These are phyloP conservation scores for Talaromyces adpressus DNA, from an alignment of 495 filamentous ascomycete species.

Conservation along the genomic window DNA sequence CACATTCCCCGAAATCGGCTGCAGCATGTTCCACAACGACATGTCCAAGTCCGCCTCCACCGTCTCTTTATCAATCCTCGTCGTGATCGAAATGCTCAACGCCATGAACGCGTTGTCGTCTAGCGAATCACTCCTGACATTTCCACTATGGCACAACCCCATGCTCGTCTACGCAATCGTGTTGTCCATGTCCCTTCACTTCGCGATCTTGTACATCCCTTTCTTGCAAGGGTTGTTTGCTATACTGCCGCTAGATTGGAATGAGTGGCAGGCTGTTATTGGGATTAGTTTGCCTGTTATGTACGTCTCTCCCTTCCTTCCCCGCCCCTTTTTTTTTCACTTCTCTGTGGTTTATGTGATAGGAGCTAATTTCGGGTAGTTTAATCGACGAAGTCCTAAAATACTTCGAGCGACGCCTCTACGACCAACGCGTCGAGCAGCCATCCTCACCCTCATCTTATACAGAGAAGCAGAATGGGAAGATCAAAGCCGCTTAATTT, in stretches of 20 bases:
- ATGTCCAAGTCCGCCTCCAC: constrained; percentile 93
- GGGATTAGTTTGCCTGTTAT: constrained; percentile 88
- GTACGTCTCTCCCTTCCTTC: constrained; percentile 47
- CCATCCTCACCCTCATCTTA: neutral
- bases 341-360: constrained; percentile 1
- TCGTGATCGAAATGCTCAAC: constrained; percentile 99
- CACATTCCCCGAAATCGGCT: constrained; percentile 86
- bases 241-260: constrained; percentile 81
- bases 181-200: constrained; percentile 94
- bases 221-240: constrained; percentile 85
- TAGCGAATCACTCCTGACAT: constrained; percentile 87
- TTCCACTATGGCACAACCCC: constrained; percentile 95
- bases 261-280: constrained; percentile 90
- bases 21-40: constrained; percentile 86
- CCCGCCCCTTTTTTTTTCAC: no score
- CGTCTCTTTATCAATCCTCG: constrained; percentile 81
- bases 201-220: constrained; percentile 87
- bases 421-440: constrained; percentile 18
- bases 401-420: constrained; percentile 62
- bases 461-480: neutral
- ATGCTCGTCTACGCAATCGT: constrained; percentile 91
- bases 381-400: constrained; percentile 89
- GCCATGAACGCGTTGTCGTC: constrained; percentile 98
- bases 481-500: constrained; percentile 1
- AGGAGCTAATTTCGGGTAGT: no score